phyloP scores from a whole-genome alignment of 164 flowering plant species.

The Platanus orientalis region DNA sequence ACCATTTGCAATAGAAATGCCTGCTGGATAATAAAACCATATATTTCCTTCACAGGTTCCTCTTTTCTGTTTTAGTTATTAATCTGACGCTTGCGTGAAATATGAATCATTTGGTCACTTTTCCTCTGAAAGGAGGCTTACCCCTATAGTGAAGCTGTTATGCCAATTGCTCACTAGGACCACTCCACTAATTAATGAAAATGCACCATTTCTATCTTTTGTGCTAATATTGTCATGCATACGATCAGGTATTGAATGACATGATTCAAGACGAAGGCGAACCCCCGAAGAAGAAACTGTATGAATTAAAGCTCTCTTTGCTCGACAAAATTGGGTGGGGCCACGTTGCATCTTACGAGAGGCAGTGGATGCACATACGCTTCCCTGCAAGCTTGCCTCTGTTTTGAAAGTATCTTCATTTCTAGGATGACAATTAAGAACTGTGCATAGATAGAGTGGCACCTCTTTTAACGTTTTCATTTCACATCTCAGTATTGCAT shows the following conservation, averaged over 20 bases:
- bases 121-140: background rate
- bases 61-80: too few relatives aligned
- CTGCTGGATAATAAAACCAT: background rate
- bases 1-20: background rate
- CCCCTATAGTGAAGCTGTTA: too few relatives aligned
- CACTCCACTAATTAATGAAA: too few relatives aligned
- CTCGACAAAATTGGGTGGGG: slow-evolving; percentile 73
- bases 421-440: too few relatives aligned
- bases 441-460: too few relatives aligned
- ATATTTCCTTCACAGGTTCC: too few relatives aligned
- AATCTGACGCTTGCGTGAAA: background rate
- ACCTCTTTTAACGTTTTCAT: too few relatives aligned
- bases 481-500: too few relatives aligned
- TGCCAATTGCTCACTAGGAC: too few relatives aligned
- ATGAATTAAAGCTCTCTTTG: slow-evolving; percentile 67
- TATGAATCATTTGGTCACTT: background rate
- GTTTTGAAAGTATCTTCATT: slow-evolving; percentile 27
- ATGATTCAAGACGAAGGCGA: slow-evolving; percentile 69
- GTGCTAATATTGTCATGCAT: too few relatives aligned
- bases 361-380: slow-evolving; percentile 73
- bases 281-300: slow-evolving; percentile 79
- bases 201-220: too few relatives aligned
- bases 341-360: slow-evolving; percentile 62
- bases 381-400: slow-evolving; percentile 70
- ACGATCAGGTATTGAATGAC: slow-evolving; percentile 57